Conservation (phyloP, 345 rosid genomes). For the Syzygium jambos region DNA sequence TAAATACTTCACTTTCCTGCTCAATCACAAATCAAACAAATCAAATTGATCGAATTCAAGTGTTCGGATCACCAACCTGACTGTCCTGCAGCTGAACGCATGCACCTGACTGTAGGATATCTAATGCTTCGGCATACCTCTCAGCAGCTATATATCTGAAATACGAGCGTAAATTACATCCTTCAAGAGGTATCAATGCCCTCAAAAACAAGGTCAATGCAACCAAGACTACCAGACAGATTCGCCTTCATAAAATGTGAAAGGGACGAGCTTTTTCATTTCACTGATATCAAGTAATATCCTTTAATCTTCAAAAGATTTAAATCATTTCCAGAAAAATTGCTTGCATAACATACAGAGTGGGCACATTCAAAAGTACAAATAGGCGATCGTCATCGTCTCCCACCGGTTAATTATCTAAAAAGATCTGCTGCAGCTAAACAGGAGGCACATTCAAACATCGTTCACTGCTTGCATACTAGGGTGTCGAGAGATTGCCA, state of each 20-base stretch:
- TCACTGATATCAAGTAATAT: neutral
- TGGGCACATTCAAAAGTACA: neutral
- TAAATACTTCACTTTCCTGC: neutral
- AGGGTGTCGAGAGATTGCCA: neutral
- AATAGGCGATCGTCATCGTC: neutral
- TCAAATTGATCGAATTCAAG: neutral
- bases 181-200: neutral
- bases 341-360: neutral
- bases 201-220: neutral
- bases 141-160: constrained; percentile 65
- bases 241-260: neutral
- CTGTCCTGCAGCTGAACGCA: constrained; percentile 62
- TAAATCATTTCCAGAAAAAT: neutral
- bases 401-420: neutral
- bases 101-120: constrained; percentile 77
- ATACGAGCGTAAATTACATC: constrained; percentile 1
- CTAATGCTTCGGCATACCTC: constrained; percentile 76
- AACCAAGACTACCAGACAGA: neutral
- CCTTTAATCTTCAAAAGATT: neutral
- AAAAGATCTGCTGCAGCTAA: neutral
- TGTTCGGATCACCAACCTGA: constrained; percentile 39
- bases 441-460: neutral
- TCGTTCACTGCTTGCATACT: neutral
- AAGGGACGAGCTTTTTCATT: neutral
- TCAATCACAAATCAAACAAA: neutral